Conservation (phyloP, 768 basidiomycete genomes). For the Tremella yokohamensis region DNA sequence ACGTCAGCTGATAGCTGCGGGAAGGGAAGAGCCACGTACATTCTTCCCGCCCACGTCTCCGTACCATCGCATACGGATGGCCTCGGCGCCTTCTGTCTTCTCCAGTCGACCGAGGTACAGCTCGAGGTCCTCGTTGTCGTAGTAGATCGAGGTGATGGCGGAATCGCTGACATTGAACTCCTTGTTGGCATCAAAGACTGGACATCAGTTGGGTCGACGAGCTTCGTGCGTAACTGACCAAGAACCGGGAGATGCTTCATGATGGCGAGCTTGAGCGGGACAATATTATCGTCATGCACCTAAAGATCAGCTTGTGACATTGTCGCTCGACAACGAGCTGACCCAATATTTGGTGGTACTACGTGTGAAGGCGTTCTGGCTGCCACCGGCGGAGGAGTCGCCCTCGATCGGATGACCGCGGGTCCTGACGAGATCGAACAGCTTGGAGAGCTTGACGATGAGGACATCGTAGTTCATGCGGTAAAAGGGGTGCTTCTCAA, state of each 20-base stretch:
- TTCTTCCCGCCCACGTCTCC: conserved; percentile 79
- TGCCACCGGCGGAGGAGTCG: conserved; percentile 89
- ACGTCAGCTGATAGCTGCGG: not conserved
- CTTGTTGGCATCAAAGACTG: conserved; percentile 91
- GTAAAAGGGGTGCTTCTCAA: conserved; percentile 94
- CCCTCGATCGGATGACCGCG: conserved; percentile 91
- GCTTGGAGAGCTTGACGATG: conserved; percentile 89
- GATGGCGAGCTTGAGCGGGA: conserved; percentile 88
- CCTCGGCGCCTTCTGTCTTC: conserved; percentile 98
- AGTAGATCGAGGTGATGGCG: conserved; percentile 97
- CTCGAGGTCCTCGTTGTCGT: conserved; percentile 91
- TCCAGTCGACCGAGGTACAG: conserved; percentile 93
- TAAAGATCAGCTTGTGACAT: conserved; percentile 28
- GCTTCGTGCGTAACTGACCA: conserved; percentile 56
- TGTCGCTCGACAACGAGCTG: conserved; percentile 16
- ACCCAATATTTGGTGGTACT: conserved; percentile 99
- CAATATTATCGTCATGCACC: conserved; percentile 89
- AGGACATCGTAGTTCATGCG: conserved; percentile 70
- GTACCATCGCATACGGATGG: conserved; percentile 94
- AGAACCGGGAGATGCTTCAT: conserved; percentile 88
- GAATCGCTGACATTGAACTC: conserved; percentile 79
- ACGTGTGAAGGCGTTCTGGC: conserved; percentile 93
- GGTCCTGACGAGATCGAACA: conserved; percentile 93
- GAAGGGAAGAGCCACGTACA: conserved; percentile 53
- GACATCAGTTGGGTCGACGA: not conserved